Evolutionary conservation across 176 grass and related monocot species (phyloP).

Genomic region (Triticum timopheevii): DNA sequence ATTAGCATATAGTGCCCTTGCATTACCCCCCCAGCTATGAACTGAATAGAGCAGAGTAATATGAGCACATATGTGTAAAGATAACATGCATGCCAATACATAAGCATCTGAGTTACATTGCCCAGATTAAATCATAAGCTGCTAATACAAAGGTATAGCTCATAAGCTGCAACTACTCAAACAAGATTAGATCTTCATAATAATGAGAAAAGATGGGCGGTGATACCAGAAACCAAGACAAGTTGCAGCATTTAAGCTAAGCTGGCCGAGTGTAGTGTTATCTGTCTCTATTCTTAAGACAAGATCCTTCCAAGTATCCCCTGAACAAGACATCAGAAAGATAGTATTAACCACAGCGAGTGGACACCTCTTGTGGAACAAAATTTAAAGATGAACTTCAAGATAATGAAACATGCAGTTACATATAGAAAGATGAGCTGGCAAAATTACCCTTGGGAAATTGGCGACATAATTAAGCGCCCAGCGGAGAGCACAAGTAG

Average conservation of each 20-base stretch:
- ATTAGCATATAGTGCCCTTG: neutral
- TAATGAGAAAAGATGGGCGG: constrained; percentile 30
- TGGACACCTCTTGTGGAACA: neutral
- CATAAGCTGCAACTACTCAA: constrained; percentile 8
- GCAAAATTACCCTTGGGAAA: constrained; percentile 73
- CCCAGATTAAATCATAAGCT: neutral
- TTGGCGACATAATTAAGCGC: constrained; percentile 74
- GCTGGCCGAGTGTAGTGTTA: constrained; percentile 52
- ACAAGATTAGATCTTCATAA: constrained; percentile 32
- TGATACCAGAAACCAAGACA: constrained; percentile 77
- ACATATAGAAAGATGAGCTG: constrained; percentile 74
- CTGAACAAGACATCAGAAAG: constrained; percentile 41
- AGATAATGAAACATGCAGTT: neutral
- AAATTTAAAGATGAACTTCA: neutral
- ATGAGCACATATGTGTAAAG: neutral
- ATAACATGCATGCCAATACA: constrained; percentile 74
- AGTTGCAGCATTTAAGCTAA: constrained; percentile 77
- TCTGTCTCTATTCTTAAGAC: constrained; percentile 70
- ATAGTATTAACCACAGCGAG: constrained; percentile 4
- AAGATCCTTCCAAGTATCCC: constrained; percentile 78
- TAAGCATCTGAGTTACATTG: constrained; percentile 48
- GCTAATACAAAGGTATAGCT: constrained; percentile 1
- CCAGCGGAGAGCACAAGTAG: constrained; percentile 85
- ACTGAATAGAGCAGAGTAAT: neutral
- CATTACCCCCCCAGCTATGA: neutral